A percentile compares a stretch with the other conserved stretches of the same genome.
Evolutionary conservation across 257 asterid genomes (phyloP).

Genomic region (Nicotiana tomentosiformis): DNA sequence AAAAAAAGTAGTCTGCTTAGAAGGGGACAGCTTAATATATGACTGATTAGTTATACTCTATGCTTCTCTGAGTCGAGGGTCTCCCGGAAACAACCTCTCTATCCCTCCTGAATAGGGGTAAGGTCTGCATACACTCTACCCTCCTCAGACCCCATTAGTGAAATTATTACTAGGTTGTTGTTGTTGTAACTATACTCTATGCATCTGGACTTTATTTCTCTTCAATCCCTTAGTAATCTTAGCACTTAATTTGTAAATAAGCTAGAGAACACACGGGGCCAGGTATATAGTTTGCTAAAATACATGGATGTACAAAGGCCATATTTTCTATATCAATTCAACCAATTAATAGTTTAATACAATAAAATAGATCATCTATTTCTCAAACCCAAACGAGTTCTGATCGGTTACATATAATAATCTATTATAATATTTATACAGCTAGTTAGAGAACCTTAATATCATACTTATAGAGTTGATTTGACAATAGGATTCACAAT

Average conservation of each 20-base stretch:
- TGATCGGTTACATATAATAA: background rate
- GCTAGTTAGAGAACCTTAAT: background rate
- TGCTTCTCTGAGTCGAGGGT: too few species aligned
- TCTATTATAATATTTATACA: background rate
- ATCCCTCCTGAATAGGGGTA: too few species aligned
- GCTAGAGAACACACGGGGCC: background rate
- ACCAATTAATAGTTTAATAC: background rate
- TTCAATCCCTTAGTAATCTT: too few species aligned
- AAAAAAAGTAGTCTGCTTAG: background rate
- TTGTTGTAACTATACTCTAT: too few species aligned
- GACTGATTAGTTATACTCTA: background rate
- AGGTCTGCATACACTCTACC: too few species aligned
- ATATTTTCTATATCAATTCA: background rate
- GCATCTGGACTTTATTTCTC: background rate
- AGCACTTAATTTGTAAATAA: background rate
- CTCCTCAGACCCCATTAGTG: too few species aligned
- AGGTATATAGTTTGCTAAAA: background rate
- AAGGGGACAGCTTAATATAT: background rate
- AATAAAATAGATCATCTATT: background rate
- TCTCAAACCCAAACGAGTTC: background rate
- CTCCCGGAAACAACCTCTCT: too few species aligned
- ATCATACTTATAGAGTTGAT: background rate
- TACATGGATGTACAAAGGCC: background rate
- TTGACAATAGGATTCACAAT: background rate
- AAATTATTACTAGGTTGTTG: too few species aligned